Conservation (phyloP, 163 green algal species). For the Chlamydomonas reinhardtii region DNA sequence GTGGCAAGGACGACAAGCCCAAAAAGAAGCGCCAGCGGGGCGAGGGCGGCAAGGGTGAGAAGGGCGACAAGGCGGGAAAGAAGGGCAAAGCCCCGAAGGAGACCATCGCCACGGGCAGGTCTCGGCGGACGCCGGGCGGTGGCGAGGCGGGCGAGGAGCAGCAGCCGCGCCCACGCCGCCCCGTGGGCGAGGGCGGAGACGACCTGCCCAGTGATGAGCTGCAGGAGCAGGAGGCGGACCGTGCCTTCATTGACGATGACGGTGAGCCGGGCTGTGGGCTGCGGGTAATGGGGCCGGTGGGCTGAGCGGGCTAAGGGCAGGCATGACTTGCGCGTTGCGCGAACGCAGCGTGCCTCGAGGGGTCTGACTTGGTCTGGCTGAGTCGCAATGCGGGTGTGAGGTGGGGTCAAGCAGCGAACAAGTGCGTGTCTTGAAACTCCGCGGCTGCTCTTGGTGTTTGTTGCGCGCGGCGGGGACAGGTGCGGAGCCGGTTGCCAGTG, state of each 20-base stretch:
- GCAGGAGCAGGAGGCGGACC: slow-evolving; percentile 56
- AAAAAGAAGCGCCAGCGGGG: slow-evolving; percentile 59
- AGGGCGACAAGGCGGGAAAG: slow-evolving; percentile 3
- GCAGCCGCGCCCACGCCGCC: not conserved
- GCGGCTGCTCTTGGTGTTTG: not conserved
- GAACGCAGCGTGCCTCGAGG: too few species aligned
- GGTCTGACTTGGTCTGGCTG: too few species aligned
- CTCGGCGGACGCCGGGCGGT: not conserved
- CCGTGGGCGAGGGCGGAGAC: not conserved
- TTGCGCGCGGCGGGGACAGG: not conserved
- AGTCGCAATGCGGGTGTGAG: too few species aligned
- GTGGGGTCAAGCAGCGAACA: too few species aligned
- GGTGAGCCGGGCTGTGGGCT: slow-evolving; percentile 29
- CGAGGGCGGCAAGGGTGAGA: slow-evolving; percentile 30
- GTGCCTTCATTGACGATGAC: slow-evolving; percentile 66
- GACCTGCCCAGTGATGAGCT: slow-evolving; percentile 47
- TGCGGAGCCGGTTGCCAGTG: slow-evolving; percentile 12
- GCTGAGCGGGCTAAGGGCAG: not conserved
- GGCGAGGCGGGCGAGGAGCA: not conserved
- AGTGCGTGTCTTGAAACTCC: too few species aligned
- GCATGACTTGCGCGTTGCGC: too few species aligned
- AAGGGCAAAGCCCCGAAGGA: slow-evolving; percentile 14
- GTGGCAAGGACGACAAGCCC: slow-evolving; percentile 6
- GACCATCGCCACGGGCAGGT: not conserved
- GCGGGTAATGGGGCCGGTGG: not conserved